Evolutionary conservation across 768 basidiomycete genomes (phyloP).

Genomic region (Coprinellus micaceus): DNA sequence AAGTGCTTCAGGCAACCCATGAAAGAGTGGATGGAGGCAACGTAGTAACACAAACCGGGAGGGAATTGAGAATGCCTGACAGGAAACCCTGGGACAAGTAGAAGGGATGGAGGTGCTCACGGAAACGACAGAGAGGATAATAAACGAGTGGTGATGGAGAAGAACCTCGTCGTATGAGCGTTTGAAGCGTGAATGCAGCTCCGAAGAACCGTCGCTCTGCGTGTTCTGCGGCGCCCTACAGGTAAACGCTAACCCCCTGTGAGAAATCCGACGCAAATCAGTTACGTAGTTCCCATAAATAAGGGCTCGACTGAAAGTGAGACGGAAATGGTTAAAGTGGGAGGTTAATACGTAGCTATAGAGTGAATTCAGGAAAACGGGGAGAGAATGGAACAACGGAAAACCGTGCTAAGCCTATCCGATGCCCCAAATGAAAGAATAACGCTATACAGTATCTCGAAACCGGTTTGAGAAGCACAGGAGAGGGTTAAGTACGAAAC

Average conservation of each 20-base stretch:
- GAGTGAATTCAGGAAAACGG: too few species aligned
- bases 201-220: conserved; percentile 48
- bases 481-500: too few species aligned
- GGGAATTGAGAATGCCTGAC: too few species aligned
- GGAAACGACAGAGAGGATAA: conserved; percentile 61
- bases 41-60: too few species aligned
- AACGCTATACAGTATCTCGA: too few species aligned
- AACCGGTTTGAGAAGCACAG: background rate
- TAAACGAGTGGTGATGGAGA: conserved; percentile 60
- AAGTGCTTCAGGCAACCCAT: too few species aligned
- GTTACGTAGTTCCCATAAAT: background rate
- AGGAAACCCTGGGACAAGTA: too few species aligned
- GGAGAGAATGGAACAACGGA: too few species aligned
- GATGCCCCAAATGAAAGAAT: background rate
- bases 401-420: too few species aligned
- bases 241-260: conserved; percentile 65
- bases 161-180: conserved; percentile 68
- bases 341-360: too few species aligned
- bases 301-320: background rate
- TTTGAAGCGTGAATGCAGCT: conserved; percentile 67
- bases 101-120: too few species aligned
- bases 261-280: background rate
- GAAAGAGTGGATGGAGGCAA: too few species aligned
- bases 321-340: conserved; percentile 4
- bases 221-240: conserved; percentile 65